Evolutionary conservation across 1,284 basidiomycete species (phyloP).

Genomic region (Ganoderma meredithae): DNA sequence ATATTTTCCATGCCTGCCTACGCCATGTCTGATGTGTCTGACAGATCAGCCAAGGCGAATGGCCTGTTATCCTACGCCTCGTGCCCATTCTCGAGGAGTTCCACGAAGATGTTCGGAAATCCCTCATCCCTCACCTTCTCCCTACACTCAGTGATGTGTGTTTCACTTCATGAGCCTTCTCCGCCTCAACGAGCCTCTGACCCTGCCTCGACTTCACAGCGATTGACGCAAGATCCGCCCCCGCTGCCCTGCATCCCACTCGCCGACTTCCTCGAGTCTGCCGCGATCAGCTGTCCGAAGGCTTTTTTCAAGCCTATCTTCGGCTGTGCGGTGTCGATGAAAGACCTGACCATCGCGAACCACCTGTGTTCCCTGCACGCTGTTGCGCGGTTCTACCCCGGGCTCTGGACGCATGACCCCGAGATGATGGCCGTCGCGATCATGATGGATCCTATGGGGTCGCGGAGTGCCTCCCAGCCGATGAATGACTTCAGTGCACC

Average conservation of each 20-base stretch:
- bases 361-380: conserved; percentile 64
- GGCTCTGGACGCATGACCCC: conserved; percentile 75
- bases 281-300: conserved; percentile 65
- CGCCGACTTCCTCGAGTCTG: conserved; percentile 55
- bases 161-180: conserved; percentile 9
- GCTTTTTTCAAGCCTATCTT: conserved; percentile 82
- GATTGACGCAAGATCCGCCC: conserved; percentile 58
- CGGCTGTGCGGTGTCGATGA: conserved; percentile 68
- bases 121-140: conserved; percentile 43
- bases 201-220: conserved; percentile 37
- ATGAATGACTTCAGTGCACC: conserved; percentile 33
- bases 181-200: neutral
- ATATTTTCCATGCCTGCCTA: neutral
- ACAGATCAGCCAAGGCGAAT: conserved; percentile 52
- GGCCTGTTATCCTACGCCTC: conserved; percentile 50
- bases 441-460: conserved; percentile 55
- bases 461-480: conserved; percentile 34
- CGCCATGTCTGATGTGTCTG: conserved; percentile 9
- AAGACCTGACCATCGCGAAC: conserved; percentile 61
- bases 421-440: conserved; percentile 82
- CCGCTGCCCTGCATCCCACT: conserved; percentile 52
- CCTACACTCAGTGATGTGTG: conserved; percentile 63
- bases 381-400: conserved; percentile 60
- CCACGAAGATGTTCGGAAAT: conserved; percentile 53
- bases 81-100: conserved; percentile 52